These are phyloP conservation scores for Calendula officinalis DNA, from an alignment of 129 eudicot genomes.

Conservation along the genomic window DNA sequence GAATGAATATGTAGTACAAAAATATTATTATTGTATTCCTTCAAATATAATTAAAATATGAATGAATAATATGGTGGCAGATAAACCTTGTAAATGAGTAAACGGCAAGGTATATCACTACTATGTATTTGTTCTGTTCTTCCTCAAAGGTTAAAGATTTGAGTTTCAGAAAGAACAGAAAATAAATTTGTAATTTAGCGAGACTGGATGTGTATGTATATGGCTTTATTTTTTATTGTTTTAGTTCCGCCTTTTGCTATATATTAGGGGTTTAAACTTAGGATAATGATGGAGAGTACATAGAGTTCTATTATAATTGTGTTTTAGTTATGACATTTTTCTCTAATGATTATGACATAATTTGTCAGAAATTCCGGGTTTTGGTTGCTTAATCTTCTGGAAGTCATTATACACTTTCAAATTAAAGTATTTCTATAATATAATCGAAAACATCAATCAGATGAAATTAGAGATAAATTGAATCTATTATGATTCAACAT, in stretches of 20 bases:
- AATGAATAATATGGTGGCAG: constrained; percentile 19
- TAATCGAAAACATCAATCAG: too few relatives aligned
- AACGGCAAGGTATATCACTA: constrained; percentile 30
- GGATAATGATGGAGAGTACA: neutral
- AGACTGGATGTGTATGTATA: neutral
- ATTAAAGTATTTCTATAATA: too few relatives aligned
- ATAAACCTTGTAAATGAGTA: constrained; percentile 30
- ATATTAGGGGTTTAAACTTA: neutral
- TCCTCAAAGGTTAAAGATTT: constrained; percentile 8
- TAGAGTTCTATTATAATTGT: constrained; percentile 16
- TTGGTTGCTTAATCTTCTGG: too few relatives aligned
- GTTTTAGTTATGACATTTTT: constrained; percentile 5
- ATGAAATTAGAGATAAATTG: too few relatives aligned
- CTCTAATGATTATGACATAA: neutral
- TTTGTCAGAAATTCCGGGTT: too few relatives aligned
- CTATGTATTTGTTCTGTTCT: constrained; percentile 20
- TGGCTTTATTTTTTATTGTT: constrained; percentile 9
- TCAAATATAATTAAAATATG: constrained; percentile 4
- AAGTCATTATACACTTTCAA: too few relatives aligned
- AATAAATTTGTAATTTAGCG: neutral
- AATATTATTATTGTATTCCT: constrained; percentile 4
- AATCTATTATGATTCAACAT: too few relatives aligned
- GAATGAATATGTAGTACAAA: too few relatives aligned
- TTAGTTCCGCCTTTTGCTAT: constrained; percentile 13
- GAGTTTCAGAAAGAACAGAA: constrained; percentile 26